These are phyloP conservation scores for Thraustochytrium sp. DNA, from an alignment of 352 stramenopile genomes.

Conservation along the genomic window DNA sequence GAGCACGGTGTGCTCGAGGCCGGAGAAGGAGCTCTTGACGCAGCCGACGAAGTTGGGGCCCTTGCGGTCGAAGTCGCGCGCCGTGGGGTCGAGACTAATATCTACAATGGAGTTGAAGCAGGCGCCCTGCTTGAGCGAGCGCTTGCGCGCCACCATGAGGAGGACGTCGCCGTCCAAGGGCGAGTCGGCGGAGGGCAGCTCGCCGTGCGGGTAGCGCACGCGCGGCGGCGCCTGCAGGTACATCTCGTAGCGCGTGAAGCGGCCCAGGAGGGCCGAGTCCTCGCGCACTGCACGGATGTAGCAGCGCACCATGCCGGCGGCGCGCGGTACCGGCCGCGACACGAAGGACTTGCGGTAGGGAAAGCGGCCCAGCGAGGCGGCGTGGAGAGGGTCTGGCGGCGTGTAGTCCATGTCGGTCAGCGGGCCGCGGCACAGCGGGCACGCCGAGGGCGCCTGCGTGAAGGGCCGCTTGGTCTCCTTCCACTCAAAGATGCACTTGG, in stretches of 20 bases:
- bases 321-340: neutral
- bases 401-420: constrained; percentile 28
- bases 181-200: neutral
- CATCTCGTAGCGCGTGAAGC: constrained; percentile 17
- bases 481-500: constrained; percentile 44
- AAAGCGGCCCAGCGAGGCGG: neutral
- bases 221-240: constrained; percentile 33
- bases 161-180: neutral
- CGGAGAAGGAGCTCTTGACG: neutral
- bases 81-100: constrained; percentile 1
- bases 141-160: neutral
- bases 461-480: neutral
- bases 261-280: neutral
- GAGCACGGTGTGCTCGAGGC: constrained; percentile 5
- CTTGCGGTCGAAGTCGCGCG: neutral
- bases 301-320: constrained; percentile 28
- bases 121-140: neutral
- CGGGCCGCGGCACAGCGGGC: constrained; percentile 24
- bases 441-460: neutral
- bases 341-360: constrained; percentile 19
- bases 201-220: constrained; percentile 6
- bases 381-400: constrained; percentile 14
- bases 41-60: constrained; percentile 1
- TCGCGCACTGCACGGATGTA: constrained; percentile 34
- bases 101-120: neutral